Evolutionary conservation across 2,329 filamentous ascomycete species (phyloP), one percentile per base, ranked within the genome.

Genomic region (Fusarium napiforme): DNA sequence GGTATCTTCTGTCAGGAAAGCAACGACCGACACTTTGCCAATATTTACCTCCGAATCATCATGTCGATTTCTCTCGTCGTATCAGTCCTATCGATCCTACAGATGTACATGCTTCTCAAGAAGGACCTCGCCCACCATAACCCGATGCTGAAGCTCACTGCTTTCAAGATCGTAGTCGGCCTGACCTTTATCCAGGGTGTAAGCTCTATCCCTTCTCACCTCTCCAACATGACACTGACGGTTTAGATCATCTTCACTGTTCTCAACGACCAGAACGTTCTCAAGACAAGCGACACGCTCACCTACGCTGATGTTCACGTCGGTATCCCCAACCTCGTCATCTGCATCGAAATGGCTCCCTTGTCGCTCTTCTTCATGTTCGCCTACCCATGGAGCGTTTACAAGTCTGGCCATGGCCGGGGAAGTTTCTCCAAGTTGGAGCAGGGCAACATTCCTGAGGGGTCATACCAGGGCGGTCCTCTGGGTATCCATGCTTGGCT

Each of bases 291-390:
- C 15, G 61, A 68, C 18, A 67, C 57, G 3, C 73, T 77, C 2
- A 77, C 75, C 1, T 77, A 62, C 18, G 75, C 75, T 2, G 75
- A 77, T 45, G 59, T 77, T 7, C 63, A 77, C 21, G 40, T 77
- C 8, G 73, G 75, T 4, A 74, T 77, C 2, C 75, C 75, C 30
- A 76, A 73, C 30, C 46, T 77, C 1, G 55, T 77, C 21, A 63
- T 64, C 4, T 77, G 75, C 28, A 52, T 73, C 4, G 62, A 74
- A 23, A 74, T 74, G 75, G 68, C 77, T 19, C 75, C 75, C 3
- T 10, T 77, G 9, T 55, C 75, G 0, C 39, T 77, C 0, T 71
- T 76, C 52, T 77, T 77, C n/a, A 49, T 58, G 14, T 67, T 46
- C 5, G 75, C 71, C 4, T 77, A 73, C 32, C 66, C 75, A 16